Percentiles rank a stretch among this genome's conserved stretches.
Evolutionary conservation across 306 rosid genomes (phyloP).

Genomic region (Cercis canadensis): DNA sequence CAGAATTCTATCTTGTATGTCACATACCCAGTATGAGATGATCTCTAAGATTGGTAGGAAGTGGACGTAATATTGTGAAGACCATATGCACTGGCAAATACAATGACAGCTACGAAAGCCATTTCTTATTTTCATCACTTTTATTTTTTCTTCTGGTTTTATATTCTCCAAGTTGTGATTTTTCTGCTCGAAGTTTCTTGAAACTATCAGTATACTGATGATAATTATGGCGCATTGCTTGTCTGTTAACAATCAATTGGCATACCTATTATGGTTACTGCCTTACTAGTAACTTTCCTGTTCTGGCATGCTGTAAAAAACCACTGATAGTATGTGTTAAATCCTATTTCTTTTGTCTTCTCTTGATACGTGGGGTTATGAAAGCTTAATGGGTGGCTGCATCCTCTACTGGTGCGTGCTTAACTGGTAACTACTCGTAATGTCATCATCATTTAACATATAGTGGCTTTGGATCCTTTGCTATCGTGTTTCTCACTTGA

Average conservation of each 20-base stretch:
- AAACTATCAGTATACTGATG: slow-evolving; percentile 15
- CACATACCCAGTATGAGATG: not conserved
- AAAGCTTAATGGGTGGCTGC: slow-evolving; percentile 18
- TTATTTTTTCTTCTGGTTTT: not conserved
- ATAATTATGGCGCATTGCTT: slow-evolving; percentile 16
- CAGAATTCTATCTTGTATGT: not conserved
- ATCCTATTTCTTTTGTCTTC: not conserved
- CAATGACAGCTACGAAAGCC: not conserved
- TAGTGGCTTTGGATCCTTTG: slow-evolving; percentile 1
- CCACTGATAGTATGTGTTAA: not conserved
- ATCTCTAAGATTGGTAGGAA: not conserved
- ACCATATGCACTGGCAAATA: not conserved
- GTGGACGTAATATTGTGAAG: not conserved
- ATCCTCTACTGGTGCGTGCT: slow-evolving; percentile 11
- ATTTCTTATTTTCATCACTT: not conserved
- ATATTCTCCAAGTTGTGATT: slow-evolving; percentile 4
- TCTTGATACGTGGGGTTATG: slow-evolving; percentile 13
- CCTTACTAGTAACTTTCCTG: slow-evolving; percentile 9
- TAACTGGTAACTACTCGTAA: slow-evolving; percentile 10
- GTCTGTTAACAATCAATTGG: slow-evolving; percentile 5
- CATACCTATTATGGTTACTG: not conserved
- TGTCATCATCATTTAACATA: slow-evolving; percentile 20
- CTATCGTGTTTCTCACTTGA: not conserved
- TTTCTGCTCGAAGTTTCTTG: not conserved
- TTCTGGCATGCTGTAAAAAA: slow-evolving; percentile 3